Evolutionary conservation across 257 asterid species (phyloP).

Genomic region (Solanum megistacrolobum): DNA sequence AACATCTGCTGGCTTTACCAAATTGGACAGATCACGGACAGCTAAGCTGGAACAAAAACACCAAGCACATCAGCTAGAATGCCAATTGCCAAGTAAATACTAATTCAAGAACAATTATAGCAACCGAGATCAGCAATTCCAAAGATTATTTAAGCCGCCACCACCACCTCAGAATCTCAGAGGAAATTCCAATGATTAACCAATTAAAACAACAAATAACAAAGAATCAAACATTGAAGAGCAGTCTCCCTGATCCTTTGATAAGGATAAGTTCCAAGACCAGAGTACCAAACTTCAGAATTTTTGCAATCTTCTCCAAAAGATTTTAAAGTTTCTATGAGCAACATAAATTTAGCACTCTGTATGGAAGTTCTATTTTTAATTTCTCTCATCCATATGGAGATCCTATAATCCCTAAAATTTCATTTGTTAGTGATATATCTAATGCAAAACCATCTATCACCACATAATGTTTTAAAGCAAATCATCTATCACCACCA

Average conservation of each 20-base stretch:
- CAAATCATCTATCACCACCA: neutral
- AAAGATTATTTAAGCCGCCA: neutral
- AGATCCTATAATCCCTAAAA: neutral
- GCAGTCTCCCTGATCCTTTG: neutral
- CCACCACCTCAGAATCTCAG: neutral
- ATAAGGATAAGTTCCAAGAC: neutral
- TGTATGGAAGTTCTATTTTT: neutral
- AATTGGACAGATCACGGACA: conserved; percentile 80
- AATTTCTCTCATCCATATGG: neutral
- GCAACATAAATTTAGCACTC: neutral
- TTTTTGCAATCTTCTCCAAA: neutral
- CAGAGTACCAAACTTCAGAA: neutral
- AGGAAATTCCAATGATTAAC: neutral
- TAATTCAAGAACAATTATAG: neutral
- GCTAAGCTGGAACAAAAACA: conserved; percentile 52
- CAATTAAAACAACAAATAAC: neutral
- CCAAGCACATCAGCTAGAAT: neutral
- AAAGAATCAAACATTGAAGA: neutral
- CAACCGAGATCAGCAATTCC: neutral
- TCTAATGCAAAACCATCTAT: neutral
- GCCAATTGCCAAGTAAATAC: neutral
- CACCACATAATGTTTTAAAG: neutral
- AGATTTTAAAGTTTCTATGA: neutral
- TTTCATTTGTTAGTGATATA: neutral
- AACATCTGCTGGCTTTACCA: conserved; percentile 73